Conservation (phyloP, 345 rosid species). For the Eucalyptus sp. region DNA sequence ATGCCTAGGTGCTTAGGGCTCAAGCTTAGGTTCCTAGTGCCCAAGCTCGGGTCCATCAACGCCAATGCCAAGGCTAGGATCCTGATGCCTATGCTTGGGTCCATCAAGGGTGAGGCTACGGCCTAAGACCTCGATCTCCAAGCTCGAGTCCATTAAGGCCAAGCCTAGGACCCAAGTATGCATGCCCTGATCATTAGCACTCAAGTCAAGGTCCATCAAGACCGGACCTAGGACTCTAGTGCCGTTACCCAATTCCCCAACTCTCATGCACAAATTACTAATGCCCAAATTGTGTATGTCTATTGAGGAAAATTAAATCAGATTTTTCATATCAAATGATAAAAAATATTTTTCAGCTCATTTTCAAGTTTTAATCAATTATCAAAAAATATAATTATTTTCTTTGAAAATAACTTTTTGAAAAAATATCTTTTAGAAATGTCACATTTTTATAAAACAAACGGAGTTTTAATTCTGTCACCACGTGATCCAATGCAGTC, state of each 20-base stretch:
- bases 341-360: not conserved
- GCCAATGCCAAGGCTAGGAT: not conserved
- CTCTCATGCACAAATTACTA: not conserved
- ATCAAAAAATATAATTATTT: too few species aligned
- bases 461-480: too few species aligned
- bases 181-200: not conserved
- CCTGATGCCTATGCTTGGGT: not conserved
- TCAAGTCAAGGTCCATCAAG: not conserved
- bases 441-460: too few species aligned
- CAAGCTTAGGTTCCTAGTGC: not conserved
- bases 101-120: not conserved
- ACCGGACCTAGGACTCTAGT: not conserved
- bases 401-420: too few species aligned
- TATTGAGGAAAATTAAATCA: too few species aligned
- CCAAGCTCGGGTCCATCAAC: not conserved
- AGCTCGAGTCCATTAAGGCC: not conserved
- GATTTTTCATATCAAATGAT: not conserved
- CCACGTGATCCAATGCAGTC: too few species aligned
- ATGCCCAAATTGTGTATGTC: not conserved
- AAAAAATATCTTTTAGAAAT: too few species aligned
- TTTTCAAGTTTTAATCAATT: not conserved
- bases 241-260: rapidly evolving
- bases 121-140: not conserved
- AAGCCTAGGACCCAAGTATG: not conserved
- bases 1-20: not conserved